Evolutionary conservation across 2,329 filamentous ascomycete genomes (phyloP), one percentile per base, ranked within the genome.

Genomic region (Aspergillus thermomutatus): DNA sequence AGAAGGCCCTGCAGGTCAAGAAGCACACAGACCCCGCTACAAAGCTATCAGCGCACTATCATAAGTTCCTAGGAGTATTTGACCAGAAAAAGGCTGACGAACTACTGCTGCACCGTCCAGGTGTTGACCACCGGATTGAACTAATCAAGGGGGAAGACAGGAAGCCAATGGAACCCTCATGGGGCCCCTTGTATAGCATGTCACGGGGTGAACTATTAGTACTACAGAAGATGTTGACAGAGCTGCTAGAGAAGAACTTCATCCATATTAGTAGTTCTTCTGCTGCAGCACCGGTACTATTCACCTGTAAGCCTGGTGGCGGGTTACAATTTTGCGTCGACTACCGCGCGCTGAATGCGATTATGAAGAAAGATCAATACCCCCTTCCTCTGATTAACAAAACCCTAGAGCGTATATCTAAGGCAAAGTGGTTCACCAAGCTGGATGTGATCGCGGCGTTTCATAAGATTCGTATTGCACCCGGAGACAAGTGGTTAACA

Each of bases 361-460:
- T 72, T 17, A 69, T 60, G 1, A 52, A 50, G 8, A 69, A 69
- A 50, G 59, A 72, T 49, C 23, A 57, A 4, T 71, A 73, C 41
- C 60, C 53, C 0, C 14, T 72, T 6, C 66, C 60, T 0, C 46
- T 68, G 17, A 67, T 71, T 25, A 50, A 62, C 9, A 59, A 72
- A 25, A 61, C 60, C 3, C 50, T 69, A 4, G 50, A 61, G 4
- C 40, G 49, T 6, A 50, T 69, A 17, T 26, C 34, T 14, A 50
- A 56, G 46, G 62, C 59, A 0, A 60, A 60, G 43, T 60, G 54
- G 26, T 70, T 67, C 55, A 69, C 56, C 0, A 70, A 70, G 52
- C 52, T 71, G 0, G 58, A 70, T 56, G 51, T 71, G 2, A 34
- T 27, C 45, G 25, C 26, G 21, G 60, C 53, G 0, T 70, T 66